Base-by-base conservation (phyloP, 2,329 filamentous ascomycete genomes). In the Colletotrichum musae region DNA sequence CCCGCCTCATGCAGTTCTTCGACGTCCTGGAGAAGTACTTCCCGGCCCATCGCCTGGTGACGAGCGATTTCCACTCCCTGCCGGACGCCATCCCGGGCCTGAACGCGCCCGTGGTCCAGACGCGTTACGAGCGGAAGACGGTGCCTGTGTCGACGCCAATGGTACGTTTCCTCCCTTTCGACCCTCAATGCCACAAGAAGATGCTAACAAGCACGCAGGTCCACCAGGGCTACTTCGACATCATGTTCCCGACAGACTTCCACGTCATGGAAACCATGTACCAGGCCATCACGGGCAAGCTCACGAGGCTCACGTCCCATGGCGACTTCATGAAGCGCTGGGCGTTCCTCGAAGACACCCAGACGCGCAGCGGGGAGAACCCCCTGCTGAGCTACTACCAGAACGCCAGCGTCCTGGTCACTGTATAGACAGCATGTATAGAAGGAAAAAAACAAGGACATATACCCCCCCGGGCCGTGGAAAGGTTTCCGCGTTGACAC, bases 141-240 rank as follows among this genome's bases (percentile, higher is more conserved):
- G 94, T 99, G 63, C 93, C 95, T 48, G 96, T 99, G 15, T 88
- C 90, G 5, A 99, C 96, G 5, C 94, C 95, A 62, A 88, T 97
- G 79, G 96, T 97, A 85, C 82, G 92, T 56, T 28, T 28, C 13
- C 7, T 48, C 41, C 18, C 18, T 18, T 18, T 18, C 18, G 18
- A 18, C 18, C 18, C 16, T 53, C 66, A 71, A 47, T 74, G 48
- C 6, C 24, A 15, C 10, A 39, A 12, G 13, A 52, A 36, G 16
- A 64, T 36, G 26, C 63, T 67, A 36, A 70, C 36, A 6, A 47
- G 36, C 7, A 36, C 43, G 48, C 72, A 97, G 94, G 94, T 98
- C 56, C 95, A 98, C 79, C 97, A 99, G 83, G 97, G 96, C 53
- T 98, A 97, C 82, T 99, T 99, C 78, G 97, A 99, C 79, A 98